A percentile compares a stretch with the other conserved stretches of the same genome.
phyloP scores from a whole-genome alignment of 176 grass and related monocot species.

The Elymus sibiricus region DNA sequence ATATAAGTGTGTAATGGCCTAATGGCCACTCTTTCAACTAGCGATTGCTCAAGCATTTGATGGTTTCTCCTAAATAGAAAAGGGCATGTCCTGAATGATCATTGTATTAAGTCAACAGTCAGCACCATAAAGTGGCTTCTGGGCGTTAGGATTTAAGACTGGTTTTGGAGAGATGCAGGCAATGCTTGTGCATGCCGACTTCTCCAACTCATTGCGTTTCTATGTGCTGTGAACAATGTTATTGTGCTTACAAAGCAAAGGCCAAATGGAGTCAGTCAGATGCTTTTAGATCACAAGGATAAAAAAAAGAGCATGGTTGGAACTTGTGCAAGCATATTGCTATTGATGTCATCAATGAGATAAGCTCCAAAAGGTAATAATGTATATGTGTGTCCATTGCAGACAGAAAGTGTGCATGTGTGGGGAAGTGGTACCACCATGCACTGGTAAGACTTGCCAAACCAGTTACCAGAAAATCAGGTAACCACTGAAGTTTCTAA shows the following conservation, averaged over 20 bases:
- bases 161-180: neutral
- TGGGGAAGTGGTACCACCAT: slow-evolving; percentile 27
- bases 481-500: slow-evolving; percentile 13
- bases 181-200: slow-evolving; percentile 30
- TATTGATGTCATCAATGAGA: slow-evolving; percentile 45
- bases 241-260: slow-evolving; percentile 49
- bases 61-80: neutral
- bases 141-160: neutral
- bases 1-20: neutral
- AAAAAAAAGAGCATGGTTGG: slow-evolving; percentile 21
- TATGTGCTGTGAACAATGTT: slow-evolving; percentile 22
- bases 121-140: neutral
- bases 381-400: neutral
- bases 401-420: slow-evolving; percentile 23
- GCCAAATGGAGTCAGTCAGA: slow-evolving; percentile 18
- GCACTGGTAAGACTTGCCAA: slow-evolving; percentile 16
- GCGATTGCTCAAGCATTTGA: neutral
- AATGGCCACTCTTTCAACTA: neutral
- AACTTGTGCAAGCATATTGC: slow-evolving; percentile 39
- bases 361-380: slow-evolving; percentile 23
- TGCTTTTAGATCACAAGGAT: neutral
- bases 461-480: slow-evolving; percentile 20
- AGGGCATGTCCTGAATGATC: neutral
- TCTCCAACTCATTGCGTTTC: slow-evolving; percentile 25
- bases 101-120: slow-evolving; percentile 9